These are phyloP conservation scores for Penstemon newberryi DNA, from an alignment of 257 asterid species.

Conservation along the genomic window DNA sequence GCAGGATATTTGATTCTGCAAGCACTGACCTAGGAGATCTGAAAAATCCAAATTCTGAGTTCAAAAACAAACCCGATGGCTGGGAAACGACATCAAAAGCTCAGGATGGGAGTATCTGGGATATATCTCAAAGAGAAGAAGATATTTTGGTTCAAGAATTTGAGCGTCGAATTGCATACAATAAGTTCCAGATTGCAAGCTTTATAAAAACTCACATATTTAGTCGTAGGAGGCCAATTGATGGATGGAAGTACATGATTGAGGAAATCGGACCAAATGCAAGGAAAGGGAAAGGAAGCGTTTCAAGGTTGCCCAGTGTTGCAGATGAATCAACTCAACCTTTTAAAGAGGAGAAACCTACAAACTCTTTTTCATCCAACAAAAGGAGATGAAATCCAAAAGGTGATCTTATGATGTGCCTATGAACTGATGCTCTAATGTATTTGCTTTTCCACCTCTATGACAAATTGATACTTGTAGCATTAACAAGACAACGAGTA, in stretches of 20 bases:
- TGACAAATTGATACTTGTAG: no score
- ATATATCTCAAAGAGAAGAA: constrained; percentile 93
- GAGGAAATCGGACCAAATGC: constrained; percentile 92
- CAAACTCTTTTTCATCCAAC: constrained; percentile 27
- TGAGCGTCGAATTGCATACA: constrained; percentile 90
- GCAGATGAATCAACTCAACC: constrained; percentile 87
- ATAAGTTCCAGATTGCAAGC: constrained; percentile 95
- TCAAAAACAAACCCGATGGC: constrained; percentile 85
- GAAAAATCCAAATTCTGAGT: constrained; percentile 43
- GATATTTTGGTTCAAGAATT: constrained; percentile 93
- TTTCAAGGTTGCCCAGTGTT: constrained; percentile 67
- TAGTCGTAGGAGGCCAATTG: constrained; percentile 74
- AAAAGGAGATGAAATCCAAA: constrained; percentile 30
- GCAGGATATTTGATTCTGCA: constrained; percentile 77
- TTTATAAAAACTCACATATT: constrained; percentile 79
- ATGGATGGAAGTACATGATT: constrained; percentile 97
- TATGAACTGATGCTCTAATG: no score
- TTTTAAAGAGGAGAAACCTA: constrained; percentile 61
- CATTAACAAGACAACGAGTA: no score
- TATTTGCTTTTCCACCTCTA: no score
- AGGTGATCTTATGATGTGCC: no score
- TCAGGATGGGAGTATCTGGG: constrained; percentile 84
- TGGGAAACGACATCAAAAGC: constrained; percentile 81
- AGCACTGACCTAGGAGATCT: constrained; percentile 54
- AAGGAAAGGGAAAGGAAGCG: constrained; percentile 76